Evolutionary conservation across 805 yeast species (phyloP), one percentile per base, ranked within the genome.

Genomic region (Cyberlindnera meyerae): DNA sequence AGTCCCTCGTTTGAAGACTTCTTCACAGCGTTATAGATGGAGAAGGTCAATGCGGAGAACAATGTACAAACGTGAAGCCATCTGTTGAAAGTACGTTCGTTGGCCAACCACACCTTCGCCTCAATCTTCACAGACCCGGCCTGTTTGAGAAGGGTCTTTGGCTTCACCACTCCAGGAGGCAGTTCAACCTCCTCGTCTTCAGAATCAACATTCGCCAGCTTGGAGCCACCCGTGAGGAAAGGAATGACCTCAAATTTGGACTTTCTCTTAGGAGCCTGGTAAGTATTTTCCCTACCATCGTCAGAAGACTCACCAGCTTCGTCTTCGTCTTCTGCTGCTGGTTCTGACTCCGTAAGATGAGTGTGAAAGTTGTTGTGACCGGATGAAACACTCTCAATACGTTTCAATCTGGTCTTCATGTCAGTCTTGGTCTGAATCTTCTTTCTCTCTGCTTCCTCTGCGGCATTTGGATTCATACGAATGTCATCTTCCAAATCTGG

Each of bases 91-190:
- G 98, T 93, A 61, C 98, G 82, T 66, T 93, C 98, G 57, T 93
- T 93, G 20, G 98, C 98, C 46, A 93, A 71, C 97, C 97, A 93
- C 11, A 93, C 98, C 57, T 93, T 93, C 21, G 97, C 94, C 66
- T 93, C 98, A 40, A 93, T 89, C 62, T 84, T 88, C 38, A 88
- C 76, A 2, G 96, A 93, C 7, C 96, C 96, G 18, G 89, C 80
- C 58, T 88, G 88, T 55, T 89, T 84, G 51, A 90, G 71, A 62
- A 84, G 75, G 22, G 71, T 66, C 18, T 73, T 76, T 37, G 98
- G 98, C 55, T 82, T 84, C 30, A 70, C 68, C 15, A 90, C 97
- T 12, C 97, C 97, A 2, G 83, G 78, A 11, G 98, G 98, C 39
- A 90, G 67, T 16, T 72, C 78, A 31, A 87, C 72, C 57, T 89